A percentile compares a stretch with the other conserved stretches of the same genome.
Conservation (phyloP, 371 early-diverging fungal species). For the Funneliformis caledonium region DNA sequence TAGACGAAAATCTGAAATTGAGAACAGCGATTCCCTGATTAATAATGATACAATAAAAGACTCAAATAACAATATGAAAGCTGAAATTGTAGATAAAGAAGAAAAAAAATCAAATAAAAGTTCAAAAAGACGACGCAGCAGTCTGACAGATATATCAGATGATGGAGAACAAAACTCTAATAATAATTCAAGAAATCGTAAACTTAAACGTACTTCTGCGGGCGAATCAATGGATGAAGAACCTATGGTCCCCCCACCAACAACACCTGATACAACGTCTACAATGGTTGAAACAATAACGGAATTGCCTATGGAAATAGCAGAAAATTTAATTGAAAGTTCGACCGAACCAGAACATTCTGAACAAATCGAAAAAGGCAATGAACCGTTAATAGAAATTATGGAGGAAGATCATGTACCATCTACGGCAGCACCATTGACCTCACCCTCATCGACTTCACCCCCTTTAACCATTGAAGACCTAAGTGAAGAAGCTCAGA, state of each 20-base stretch:
- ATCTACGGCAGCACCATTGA: not conserved
- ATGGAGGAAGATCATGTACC: not conserved
- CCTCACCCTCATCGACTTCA: not conserved
- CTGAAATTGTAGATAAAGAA: not conserved
- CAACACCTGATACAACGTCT: not conserved
- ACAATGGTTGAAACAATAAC: not conserved
- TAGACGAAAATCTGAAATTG: not conserved
- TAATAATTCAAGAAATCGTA: not conserved
- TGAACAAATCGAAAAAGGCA: not conserved
- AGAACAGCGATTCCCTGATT: not conserved
- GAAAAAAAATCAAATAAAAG: not conserved
- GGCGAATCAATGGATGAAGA: not conserved
- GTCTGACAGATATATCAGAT: constrained; percentile 8
- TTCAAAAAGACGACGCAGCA: constrained; percentile 12
- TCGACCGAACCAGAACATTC: not conserved
- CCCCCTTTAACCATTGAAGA: not conserved
- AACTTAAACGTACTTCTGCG: not conserved
- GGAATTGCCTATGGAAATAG: not conserved
- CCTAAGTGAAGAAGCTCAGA: constrained; percentile 2
- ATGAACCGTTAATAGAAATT: constrained; percentile 10
- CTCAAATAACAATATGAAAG: not conserved
- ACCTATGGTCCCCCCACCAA: not conserved
- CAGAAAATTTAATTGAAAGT: not conserved
- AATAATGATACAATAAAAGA: not conserved
- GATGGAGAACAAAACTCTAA: not conserved